Conservation (phyloP, 2,329 filamentous ascomycete species). For the Diaporthe sp. region DNA sequence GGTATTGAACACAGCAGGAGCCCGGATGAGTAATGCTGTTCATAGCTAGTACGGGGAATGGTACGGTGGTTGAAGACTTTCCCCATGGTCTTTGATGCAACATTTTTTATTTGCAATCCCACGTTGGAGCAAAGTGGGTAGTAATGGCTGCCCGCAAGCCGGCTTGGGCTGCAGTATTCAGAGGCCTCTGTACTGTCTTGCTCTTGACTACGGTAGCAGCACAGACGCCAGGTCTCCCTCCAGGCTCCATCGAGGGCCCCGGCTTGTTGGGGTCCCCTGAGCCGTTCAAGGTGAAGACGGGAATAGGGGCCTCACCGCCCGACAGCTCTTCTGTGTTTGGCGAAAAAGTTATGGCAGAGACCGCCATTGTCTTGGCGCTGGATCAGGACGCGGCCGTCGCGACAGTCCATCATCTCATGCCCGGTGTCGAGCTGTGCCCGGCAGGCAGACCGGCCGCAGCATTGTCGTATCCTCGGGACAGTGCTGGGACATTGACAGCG, state of each 20-base stretch:
- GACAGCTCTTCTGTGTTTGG: not conserved
- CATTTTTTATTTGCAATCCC: not conserved
- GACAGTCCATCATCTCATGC: not conserved
- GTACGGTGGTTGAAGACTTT: not conserved
- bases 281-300: constrained; percentile 1
- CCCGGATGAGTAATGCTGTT: not conserved
- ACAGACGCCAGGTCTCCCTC: not conserved
- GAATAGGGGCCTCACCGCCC: constrained; percentile 31
- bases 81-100: not conserved
- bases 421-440: not conserved
- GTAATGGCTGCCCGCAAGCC: not conserved
- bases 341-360: constrained; percentile 17
- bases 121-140: not conserved
- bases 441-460: not conserved
- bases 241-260: not conserved
- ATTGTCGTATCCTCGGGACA: not conserved
- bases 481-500: not conserved
- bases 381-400: constrained; percentile 4
- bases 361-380: constrained; percentile 16
- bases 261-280: constrained; percentile 1
- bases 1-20: not conserved
- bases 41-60: not conserved
- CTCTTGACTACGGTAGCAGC: not conserved
- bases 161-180: not conserved
- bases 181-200: not conserved